A percentile compares a stretch with the other conserved stretches of the same genome.
These are phyloP conservation scores for Cicer judaicum DNA, from an alignment of 306 rosid genomes.

Conservation along the genomic window DNA sequence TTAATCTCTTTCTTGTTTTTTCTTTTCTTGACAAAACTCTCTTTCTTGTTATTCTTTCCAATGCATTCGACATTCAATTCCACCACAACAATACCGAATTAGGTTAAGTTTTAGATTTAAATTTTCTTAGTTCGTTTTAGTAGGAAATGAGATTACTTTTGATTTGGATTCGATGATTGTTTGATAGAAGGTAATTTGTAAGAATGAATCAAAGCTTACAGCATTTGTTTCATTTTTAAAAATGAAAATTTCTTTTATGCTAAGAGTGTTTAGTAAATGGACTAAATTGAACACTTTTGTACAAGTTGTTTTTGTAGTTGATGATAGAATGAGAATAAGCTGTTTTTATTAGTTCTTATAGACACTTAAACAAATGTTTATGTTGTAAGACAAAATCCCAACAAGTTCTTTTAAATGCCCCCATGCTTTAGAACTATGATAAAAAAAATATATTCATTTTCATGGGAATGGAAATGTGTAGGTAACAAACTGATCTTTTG, in stretches of 20 bases:
- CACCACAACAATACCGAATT: not conserved
- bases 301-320: not conserved
- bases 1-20: not conserved
- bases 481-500: slow-evolving; percentile 27
- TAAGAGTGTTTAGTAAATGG: not conserved
- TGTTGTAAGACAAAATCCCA: not conserved
- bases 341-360: not conserved
- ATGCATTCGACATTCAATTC: slow-evolving; percentile 4
- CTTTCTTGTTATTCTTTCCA: not conserved
- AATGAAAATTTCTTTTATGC: not conserved
- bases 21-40: not conserved
- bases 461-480: not conserved
- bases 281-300: too few relatives aligned
- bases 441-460: not conserved
- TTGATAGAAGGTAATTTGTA: not conserved
- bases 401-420: not conserved
- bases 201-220: not conserved
- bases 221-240: not conserved
- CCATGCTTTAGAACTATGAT: not conserved
- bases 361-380: not conserved
- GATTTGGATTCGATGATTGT: not conserved
- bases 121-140: not conserved
- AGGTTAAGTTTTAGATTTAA: not conserved
- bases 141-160: not conserved
- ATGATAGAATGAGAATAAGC: not conserved